Evolutionary conservation across 169 alveolate species (phyloP), one percentile per base, ranked within the genome.

Genomic region (Cryptosporidium parvum): DNA sequence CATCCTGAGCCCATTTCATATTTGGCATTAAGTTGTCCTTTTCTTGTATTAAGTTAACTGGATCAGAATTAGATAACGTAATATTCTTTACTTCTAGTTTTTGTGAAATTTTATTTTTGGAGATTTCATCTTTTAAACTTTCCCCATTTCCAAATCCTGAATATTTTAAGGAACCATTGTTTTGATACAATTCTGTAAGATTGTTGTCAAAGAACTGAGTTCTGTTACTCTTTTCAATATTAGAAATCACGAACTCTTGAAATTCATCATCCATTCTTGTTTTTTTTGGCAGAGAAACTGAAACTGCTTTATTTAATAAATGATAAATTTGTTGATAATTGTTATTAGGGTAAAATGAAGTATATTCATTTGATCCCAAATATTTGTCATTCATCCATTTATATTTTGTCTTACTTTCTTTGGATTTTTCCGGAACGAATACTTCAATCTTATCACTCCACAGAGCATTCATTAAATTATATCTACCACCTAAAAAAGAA

Each of bases 11-110:
- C 86, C 86, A 73, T 73, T 69, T 73, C 21, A 59, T 56, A 33
- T 73, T 73, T 31, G 52, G 70, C 6, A 39, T 4, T n/a, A 33
- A 14, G 21, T 10, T 37, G 26, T 73, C 70, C 37, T 37, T 73
- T 44, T 73, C 86, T 53, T 73, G 86, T 1, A 73, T 73, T 12
- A 56, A n/a, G 2, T 58, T 39, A n/a, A 73, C 33, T 10, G 86
- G 86, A 56, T 73, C 86, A 9, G 71, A 73, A 26, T 51, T 37
- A 37, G 86, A 73, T 12, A 73, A 9, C 8, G 70, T 65, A 18
- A 65, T 35, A 31, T 35, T 37, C 53, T 3, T 73, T 35, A 37
- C 6, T 33, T 44, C 9, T 18, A 73, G 26, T 26, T 2, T 21
- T 2, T 2, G 37, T 6, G 45, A 45, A 70, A 4, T 29, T 26